These are phyloP conservation scores for Physcomitrellopsis africana DNA, from an alignment of 225 moss, liverwort and hornwort genomes.

Conservation along the genomic window DNA sequence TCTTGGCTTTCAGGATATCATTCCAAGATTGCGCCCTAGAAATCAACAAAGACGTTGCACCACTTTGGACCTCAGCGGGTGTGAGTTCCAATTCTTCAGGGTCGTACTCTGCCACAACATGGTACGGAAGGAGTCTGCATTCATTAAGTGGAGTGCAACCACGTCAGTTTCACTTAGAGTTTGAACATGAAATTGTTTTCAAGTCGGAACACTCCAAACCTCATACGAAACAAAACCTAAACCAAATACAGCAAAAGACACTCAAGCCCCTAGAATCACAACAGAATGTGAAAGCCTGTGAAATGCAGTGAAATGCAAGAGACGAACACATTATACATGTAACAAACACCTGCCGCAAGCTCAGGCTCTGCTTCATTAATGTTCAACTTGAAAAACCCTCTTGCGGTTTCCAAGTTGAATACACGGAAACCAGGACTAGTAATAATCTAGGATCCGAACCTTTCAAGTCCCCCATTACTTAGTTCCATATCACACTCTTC, in stretches of 20 bases:
- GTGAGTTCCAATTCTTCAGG: conserved; percentile 39
- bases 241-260: too few relatives aligned
- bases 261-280: not conserved
- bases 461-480: not conserved
- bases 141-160: not conserved
- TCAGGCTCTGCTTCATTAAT: not conserved
- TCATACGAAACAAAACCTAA: not conserved
- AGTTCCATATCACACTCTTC: not conserved
- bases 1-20: conserved; percentile 47
- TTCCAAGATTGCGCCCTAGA: conserved; percentile 39
- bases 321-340: not conserved
- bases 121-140: too few relatives aligned
- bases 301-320: not conserved
- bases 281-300: not conserved
- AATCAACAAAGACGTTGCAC: conserved; percentile 28
- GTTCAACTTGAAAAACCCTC: not conserved
- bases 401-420: too few relatives aligned
- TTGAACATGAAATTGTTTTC: not conserved
- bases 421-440: too few relatives aligned
- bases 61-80: conserved; percentile 27
- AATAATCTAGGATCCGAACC: not conserved
- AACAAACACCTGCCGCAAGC: too few relatives aligned
- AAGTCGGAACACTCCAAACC: not conserved
- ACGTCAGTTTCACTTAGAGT: not conserved
- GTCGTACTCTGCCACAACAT: too few relatives aligned